Evolutionary conservation across 345 rosid genomes (phyloP).

Genomic region (Alliaria petiolata): DNA sequence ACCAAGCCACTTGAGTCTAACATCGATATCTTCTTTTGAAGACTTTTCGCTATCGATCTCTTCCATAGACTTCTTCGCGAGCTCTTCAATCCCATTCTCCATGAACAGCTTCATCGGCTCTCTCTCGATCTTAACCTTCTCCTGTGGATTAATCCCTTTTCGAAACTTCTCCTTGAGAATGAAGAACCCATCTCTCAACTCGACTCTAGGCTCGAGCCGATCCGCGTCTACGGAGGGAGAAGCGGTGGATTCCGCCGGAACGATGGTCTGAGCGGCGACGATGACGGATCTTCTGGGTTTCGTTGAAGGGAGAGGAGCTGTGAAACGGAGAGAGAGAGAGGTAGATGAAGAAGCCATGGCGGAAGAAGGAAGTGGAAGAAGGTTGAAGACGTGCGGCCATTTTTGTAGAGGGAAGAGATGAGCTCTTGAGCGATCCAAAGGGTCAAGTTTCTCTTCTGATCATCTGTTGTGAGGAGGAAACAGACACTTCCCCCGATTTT

Average conservation of each 20-base stretch:
- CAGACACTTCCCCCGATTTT: constrained; percentile 23
- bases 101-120: constrained; percentile 84
- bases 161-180: constrained; percentile 88
- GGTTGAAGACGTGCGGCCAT: constrained; percentile 34
- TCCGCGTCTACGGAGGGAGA: constrained; percentile 39
- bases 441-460: constrained; percentile 41
- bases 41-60: constrained; percentile 61
- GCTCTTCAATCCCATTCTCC: constrained; percentile 74
- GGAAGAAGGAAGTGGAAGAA: not conserved
- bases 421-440: constrained; percentile 52
- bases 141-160: constrained; percentile 77
- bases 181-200: constrained; percentile 66
- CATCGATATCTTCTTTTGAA: constrained; percentile 75
- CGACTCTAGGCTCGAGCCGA: constrained; percentile 83
- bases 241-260: constrained; percentile 30
- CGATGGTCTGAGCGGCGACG: constrained; percentile 39
- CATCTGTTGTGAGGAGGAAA: constrained; percentile 26
- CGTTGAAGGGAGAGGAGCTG: constrained; percentile 32
- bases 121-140: constrained; percentile 78
- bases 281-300: constrained; percentile 44
- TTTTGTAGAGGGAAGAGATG: constrained; percentile 40
- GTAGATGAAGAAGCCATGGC: constrained; percentile 34
- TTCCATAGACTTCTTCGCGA: constrained; percentile 68
- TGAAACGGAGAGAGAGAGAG: constrained; percentile 49
- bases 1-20: constrained; percentile 98